Conservation (phyloP, 148 eudicot genomes). For the Pouteria glomerata region DNA sequence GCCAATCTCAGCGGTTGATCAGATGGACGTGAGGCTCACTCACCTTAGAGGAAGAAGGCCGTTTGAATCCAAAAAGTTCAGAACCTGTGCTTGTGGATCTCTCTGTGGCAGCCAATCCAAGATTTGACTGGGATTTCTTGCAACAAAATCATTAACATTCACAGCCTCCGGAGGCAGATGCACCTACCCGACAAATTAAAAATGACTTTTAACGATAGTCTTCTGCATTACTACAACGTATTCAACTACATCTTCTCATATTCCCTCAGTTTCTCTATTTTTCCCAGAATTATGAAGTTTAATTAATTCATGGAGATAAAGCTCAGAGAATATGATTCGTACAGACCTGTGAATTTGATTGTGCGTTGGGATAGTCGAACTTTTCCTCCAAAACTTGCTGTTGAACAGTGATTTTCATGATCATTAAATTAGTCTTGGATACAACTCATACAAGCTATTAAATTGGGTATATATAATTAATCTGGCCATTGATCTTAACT, state of each 20-base stretch:
- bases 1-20: too few species aligned
- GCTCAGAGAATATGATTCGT: not conserved
- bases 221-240: too few species aligned
- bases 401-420: not conserved
- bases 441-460: too few species aligned
- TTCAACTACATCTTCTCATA: too few species aligned
- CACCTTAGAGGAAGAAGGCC: slow-evolving; percentile 46
- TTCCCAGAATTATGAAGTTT: not conserved
- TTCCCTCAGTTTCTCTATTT: not conserved
- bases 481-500: slow-evolving; percentile 10
- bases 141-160: slow-evolving; percentile 16
- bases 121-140: slow-evolving; percentile 20
- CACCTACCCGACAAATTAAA: slow-evolving; percentile 11
- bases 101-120: slow-evolving; percentile 39
- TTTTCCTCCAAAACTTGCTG: slow-evolving; percentile 39
- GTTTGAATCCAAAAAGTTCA: slow-evolving; percentile 37
- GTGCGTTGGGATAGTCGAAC: slow-evolving; percentile 16
- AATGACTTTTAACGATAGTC: too few species aligned
- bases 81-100: slow-evolving; percentile 44
- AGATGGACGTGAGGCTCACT: too few species aligned
- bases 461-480: too few species aligned
- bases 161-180: slow-evolving; percentile 8
- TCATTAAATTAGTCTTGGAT: not conserved
- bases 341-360: slow-evolving; percentile 27
- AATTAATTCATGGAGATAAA: not conserved